phyloP scores from a whole-genome alignment of 1,139 yeast species.

The Taphrina deformans region DNA sequence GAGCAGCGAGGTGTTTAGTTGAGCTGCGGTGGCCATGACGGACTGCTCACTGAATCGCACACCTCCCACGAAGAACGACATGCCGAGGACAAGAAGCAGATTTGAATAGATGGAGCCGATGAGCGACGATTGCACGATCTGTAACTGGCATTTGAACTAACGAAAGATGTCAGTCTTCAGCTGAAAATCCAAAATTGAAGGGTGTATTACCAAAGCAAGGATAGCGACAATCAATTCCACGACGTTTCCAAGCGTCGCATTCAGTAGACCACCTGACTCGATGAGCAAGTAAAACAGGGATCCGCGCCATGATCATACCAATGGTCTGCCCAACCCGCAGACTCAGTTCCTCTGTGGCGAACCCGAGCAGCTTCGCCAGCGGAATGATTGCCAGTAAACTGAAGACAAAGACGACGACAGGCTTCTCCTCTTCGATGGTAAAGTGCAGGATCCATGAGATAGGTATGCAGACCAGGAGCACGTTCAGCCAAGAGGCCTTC shows the following conservation, averaged over 20 bases:
- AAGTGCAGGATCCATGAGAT: constrained; percentile 17
- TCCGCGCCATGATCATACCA: no score
- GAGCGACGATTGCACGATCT: constrained; percentile 95
- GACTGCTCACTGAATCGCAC: constrained; percentile 78
- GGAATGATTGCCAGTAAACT: constrained; percentile 92
- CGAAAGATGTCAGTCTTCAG: no score
- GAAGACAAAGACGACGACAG: constrained; percentile 53
- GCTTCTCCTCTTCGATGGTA: constrained; percentile 1
- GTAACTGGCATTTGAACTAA: constrained; percentile 60
- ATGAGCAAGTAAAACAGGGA: no score
- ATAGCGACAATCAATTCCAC: constrained; percentile 88
- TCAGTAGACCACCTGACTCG: constrained; percentile 7
- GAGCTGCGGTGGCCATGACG: constrained; percentile 95
- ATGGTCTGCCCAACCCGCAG: constrained; percentile 49
- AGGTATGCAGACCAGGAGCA: constrained; percentile 12
- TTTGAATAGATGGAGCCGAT: constrained; percentile 89
- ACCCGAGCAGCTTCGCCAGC: constrained; percentile 64
- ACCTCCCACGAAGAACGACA: constrained; percentile 94
- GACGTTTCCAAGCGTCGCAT: constrained; percentile 78
- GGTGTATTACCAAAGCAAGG: constrained; percentile 74
- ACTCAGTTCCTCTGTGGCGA: constrained; percentile 89
- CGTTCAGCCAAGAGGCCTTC: constrained; percentile 15
- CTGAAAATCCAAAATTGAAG: no score
- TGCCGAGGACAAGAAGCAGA: constrained; percentile 81
- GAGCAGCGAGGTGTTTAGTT: constrained; percentile 91